Conservation (phyloP, 805 yeast genomes). For the Cyberlindnera samutprakarnensis region DNA sequence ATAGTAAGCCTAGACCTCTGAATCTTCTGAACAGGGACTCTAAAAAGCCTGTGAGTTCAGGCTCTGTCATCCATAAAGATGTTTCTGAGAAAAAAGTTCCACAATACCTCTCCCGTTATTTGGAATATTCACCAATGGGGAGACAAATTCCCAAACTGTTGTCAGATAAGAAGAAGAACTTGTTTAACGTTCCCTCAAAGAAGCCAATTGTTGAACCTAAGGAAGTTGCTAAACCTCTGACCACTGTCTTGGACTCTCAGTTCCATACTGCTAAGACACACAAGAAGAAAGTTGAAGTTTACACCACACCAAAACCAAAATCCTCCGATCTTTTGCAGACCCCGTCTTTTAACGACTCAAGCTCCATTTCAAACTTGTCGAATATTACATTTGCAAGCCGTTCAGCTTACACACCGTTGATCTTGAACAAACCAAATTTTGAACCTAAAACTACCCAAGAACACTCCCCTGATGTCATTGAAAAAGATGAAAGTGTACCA, state of each 20-base stretch:
- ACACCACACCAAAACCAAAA: slow-evolving; percentile 23
- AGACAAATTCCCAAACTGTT: slow-evolving; percentile 15
- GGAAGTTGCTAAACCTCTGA: background rate
- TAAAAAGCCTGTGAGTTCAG: background rate
- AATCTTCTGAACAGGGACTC: no score
- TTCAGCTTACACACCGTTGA: slow-evolving; percentile 7
- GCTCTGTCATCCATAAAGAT: background rate
- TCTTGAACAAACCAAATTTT: slow-evolving; percentile 9
- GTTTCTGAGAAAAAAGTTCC: slow-evolving; percentile 3
- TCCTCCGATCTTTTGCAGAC: slow-evolving; percentile 23
- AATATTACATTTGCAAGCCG: slow-evolving; percentile 21
- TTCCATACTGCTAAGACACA: slow-evolving; percentile 6
- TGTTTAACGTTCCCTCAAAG: no score
- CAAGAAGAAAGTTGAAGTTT: slow-evolving; percentile 17
- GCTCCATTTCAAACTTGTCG: slow-evolving; percentile 20
- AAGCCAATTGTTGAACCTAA: background rate
- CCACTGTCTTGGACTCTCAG: slow-evolving; percentile 2
- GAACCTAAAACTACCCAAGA: slow-evolving; percentile 2
- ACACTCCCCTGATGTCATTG: background rate
- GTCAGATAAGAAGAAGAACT: slow-evolving; percentile 5
- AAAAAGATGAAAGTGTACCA: slow-evolving; percentile 10
- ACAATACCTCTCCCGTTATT: slow-evolving; percentile 7
- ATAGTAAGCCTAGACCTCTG: background rate
- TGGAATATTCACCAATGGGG: slow-evolving; percentile 13
- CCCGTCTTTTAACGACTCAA: slow-evolving; percentile 19